Conservation (phyloP, 768 basidiomycete genomes). For the Amanita pallidorosea region DNA sequence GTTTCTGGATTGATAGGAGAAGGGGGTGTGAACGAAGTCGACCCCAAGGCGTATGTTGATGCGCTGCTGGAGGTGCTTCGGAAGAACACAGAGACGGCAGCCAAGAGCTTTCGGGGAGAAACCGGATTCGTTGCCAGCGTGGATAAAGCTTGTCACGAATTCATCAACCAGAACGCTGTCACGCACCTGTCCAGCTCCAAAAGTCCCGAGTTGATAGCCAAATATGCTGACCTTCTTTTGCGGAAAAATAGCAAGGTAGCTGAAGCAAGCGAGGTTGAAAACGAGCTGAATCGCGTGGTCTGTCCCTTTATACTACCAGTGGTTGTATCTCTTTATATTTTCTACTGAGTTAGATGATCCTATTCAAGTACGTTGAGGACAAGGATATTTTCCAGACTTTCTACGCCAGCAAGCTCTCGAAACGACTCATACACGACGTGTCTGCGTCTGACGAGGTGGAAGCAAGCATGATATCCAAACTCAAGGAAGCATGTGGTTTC, state of each 20-base stretch:
- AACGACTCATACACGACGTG: constrained; percentile 82
- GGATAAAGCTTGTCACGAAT: constrained; percentile 92
- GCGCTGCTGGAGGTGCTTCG: constrained; percentile 83
- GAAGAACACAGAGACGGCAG: constrained; percentile 85
- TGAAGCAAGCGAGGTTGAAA: constrained; percentile 86
- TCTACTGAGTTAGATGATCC: constrained; percentile 65
- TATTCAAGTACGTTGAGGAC: constrained; percentile 98
- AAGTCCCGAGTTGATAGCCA: constrained; percentile 87
- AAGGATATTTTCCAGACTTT: constrained; percentile 99
- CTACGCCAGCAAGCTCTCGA: constrained; percentile 89
- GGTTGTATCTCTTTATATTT: constrained; percentile 16
- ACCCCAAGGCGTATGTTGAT: constrained; percentile 93
- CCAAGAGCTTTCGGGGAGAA: constrained; percentile 83
- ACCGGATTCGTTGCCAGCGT: constrained; percentile 89
- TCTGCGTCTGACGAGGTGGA: constrained; percentile 96
- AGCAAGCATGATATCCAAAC: constrained; percentile 94
- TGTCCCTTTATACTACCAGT: constrained; percentile 26
- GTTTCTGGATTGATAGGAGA: constrained; percentile 68
- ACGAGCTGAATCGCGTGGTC: constrained; percentile 84
- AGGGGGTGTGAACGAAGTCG: constrained; percentile 47
- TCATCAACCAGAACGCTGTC: constrained; percentile 87
- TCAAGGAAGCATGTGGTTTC: constrained; percentile 94
- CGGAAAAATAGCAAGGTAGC: constrained; percentile 94
- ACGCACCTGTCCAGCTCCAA: constrained; percentile 80
- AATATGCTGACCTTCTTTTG: constrained; percentile 81